phyloP scores from a whole-genome alignment of 495 filamentous ascomycete genomes.

The Hyaloscypha hepaticicola region DNA sequence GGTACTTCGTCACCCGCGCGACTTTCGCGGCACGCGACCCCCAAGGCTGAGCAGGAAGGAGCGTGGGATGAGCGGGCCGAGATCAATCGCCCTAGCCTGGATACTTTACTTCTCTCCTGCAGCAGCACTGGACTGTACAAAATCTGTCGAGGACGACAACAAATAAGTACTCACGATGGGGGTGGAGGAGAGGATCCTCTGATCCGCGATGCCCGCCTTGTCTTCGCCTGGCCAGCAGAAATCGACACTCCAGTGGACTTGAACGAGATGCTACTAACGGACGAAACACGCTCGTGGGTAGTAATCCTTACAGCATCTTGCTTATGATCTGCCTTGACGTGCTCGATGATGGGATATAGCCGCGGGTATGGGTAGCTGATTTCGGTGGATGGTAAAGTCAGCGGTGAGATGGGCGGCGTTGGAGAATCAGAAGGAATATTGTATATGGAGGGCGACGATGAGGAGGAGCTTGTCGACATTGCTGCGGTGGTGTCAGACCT shows the following conservation, averaged over 20 bases:
- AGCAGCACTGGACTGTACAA: background rate
- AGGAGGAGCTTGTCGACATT: constrained; percentile 9
- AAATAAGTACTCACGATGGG: constrained; percentile 25
- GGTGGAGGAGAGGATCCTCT: constrained; percentile 28
- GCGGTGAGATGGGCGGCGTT: constrained; percentile 15
- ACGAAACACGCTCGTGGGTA: background rate
- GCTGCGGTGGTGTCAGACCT: constrained; percentile 1
- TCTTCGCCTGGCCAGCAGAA: constrained; percentile 7
- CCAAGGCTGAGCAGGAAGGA: constrained; percentile 8
- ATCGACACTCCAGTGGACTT: constrained; percentile 11
- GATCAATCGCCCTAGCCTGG: constrained; percentile 4
- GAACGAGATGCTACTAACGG: constrained; percentile 27
- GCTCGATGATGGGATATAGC: constrained; percentile 29
- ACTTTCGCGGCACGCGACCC: background rate
- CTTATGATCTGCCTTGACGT: constrained; percentile 28
- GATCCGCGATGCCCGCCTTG: constrained; percentile 20
- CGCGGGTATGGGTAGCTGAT: constrained; percentile 8
- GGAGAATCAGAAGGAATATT: background rate
- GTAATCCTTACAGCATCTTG: background rate
- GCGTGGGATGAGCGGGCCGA: constrained; percentile 3
- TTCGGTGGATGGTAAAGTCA: constrained; percentile 9
- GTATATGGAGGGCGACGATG: constrained; percentile 2
- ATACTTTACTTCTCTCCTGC: background rate
- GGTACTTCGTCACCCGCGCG: constrained; percentile 20
- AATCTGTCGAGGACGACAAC: background rate